A percentile compares a stretch with the other conserved stretches of the same genome.
phyloP scores from a whole-genome alignment of 257 asterid species.

The Salvia rosmarinus region DNA sequence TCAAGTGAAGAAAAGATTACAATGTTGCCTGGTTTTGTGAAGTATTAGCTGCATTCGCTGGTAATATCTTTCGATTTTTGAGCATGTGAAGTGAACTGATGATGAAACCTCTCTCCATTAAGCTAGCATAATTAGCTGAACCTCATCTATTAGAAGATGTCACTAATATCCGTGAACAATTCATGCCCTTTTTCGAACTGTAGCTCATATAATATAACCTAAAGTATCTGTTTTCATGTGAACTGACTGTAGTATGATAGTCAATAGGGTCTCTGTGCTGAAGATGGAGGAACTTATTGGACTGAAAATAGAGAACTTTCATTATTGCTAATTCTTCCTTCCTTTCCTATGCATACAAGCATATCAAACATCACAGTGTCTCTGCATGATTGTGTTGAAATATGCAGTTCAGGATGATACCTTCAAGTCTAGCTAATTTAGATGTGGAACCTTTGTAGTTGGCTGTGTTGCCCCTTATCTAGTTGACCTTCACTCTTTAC shows the following conservation, averaged over 20 bases:
- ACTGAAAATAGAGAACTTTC: not conserved
- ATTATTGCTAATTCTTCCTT: not conserved
- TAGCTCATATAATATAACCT: not conserved
- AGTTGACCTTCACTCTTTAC: not conserved
- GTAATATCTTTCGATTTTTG: not conserved
- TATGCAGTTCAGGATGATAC: not conserved
- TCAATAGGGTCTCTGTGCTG: not conserved
- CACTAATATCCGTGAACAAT: no score
- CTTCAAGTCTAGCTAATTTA: conserved; percentile 10
- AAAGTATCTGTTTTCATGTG: not conserved
- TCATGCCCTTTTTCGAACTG: no score
- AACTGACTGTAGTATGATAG: conserved; percentile 2
- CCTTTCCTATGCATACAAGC: not conserved
- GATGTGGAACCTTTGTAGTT: not conserved
- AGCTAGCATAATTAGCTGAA: no score
- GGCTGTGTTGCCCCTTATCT: not conserved
- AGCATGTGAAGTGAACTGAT: conserved; percentile 3
- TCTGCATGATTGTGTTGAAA: not conserved
- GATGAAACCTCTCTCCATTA: not conserved
- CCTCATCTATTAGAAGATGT: no score
- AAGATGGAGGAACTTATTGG: not conserved
- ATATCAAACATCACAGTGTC: not conserved
- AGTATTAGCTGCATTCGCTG: conserved; percentile 1
- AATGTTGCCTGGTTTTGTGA: no score
- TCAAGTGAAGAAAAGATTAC: conserved; percentile 8